Base-by-base conservation (phyloP, 805 yeast genomes). In the Saturnispora serradocipensis region DNA sequence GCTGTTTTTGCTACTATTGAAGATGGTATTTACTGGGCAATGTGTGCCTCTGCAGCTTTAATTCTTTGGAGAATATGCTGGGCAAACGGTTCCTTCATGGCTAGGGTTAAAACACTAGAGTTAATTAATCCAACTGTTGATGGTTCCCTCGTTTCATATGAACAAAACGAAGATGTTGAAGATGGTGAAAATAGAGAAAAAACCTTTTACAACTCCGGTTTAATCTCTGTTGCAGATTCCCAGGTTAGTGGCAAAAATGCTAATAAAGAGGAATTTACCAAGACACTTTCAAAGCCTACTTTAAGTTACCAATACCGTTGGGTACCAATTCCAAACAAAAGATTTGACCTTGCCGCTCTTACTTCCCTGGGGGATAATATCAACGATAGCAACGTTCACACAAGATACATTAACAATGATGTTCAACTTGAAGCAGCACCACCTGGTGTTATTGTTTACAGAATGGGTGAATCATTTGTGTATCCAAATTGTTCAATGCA, bases 21-120 rank as follows among this genome's bases (percentile, higher is more conserved):
- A 67, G 72, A 82, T 62, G 97, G 96, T 71, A 84, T 90, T 59
- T 90, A 90, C 71, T 90, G 89, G 68, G 91, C 96, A 40, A 78
- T 88, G 58, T 82, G 86, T 62, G 91, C 96, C 52, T 86, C 95
- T 34, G 78, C 76, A 58, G 96, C 88, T 20, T 73, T 78, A 43
- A 68, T 89, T 53, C 71, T 90, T 51, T 79, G 88, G 70, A 80
- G 88, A 62, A 66, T 86, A 46, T 86, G 95, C 25, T 81, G 79
- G 71, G 95, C 97, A 43, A 75, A 76, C 53, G 96, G 96, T 57
- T 76, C 78, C 48, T 88, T 89, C 70, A 73, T 90, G 64, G 97
- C 97, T 51, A 75, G 83, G 59, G 78, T 88, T 54, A 75, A 78
- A 61, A 79, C 84, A 54, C 81, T 85, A 35, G 88, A 85, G 63